A percentile compares a stretch with the other conserved stretches of the same genome.
These are phyloP conservation scores for Glutinoglossum americanum DNA, from an alignment of 495 filamentous ascomycete genomes.

Conservation along the genomic window DNA sequence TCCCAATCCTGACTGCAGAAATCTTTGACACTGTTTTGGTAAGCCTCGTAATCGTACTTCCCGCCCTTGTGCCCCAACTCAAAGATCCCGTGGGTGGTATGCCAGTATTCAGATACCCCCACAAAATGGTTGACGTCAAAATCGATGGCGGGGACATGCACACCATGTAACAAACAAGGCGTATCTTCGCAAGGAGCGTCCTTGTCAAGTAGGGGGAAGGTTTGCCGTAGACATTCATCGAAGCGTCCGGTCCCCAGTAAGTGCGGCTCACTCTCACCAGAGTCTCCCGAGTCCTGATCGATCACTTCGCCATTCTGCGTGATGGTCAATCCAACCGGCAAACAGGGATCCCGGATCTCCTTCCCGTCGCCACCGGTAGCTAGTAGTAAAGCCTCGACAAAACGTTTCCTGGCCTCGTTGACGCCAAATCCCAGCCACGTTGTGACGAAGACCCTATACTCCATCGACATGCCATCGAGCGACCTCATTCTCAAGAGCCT, in stretches of 20 bases:
- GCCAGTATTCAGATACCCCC: constrained; percentile 97
- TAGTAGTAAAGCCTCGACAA: constrained; percentile 46
- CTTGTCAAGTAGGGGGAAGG: constrained; percentile 76
- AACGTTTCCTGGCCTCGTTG: constrained; percentile 68
- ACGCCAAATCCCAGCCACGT: constrained; percentile 96
- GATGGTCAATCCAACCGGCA: constrained; percentile 55
- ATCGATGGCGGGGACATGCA: constrained; percentile 88
- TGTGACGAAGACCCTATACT: constrained; percentile 80
- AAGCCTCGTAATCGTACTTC: constrained; percentile 78
- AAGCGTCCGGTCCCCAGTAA: constrained; percentile 72
- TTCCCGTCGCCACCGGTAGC: constrained; percentile 27
- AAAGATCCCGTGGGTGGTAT: constrained; percentile 91
- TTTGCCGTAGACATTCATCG: constrained; percentile 59
- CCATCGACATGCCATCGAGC: constrained; percentile 48
- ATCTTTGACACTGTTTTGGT: constrained; percentile 62
- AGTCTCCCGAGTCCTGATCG: constrained; percentile 11
- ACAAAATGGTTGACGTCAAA: constrained; percentile 97
- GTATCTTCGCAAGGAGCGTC: constrained; percentile 62
- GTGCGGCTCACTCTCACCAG: constrained; percentile 18
- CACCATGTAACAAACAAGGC: constrained; percentile 73
- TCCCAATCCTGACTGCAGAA: constrained; percentile 77
- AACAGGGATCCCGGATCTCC: constrained; percentile 79
- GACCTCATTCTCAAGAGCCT: constrained; percentile 68
- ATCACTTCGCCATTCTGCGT: constrained; percentile 25
- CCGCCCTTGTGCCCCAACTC: constrained; percentile 60